These are phyloP conservation scores for Desmodesmus armatus DNA, from an alignment of 139 green algal species.

Conservation along the genomic window DNA sequence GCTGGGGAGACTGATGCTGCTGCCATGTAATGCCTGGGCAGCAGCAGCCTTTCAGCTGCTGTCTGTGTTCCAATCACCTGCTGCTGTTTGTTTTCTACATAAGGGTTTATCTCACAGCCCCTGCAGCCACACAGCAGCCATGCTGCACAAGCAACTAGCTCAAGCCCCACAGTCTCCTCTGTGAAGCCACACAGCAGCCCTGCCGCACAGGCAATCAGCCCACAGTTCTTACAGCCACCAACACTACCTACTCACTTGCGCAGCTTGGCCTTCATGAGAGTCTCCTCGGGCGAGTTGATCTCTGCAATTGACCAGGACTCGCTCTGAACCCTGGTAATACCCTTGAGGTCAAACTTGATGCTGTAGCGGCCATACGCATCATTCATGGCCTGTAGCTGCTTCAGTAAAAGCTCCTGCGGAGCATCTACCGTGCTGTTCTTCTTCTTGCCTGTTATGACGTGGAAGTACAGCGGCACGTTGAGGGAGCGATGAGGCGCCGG, in stretches of 20 bases:
- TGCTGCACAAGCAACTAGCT: no score
- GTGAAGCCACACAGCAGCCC: no score
- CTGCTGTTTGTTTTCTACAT: no score
- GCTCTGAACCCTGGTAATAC: conserved; percentile 18
- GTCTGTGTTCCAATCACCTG: no score
- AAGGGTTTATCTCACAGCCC: no score
- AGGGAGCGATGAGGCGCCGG: background rate
- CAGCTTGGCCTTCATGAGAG: conserved; percentile 25
- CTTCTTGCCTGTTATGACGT: conserved; percentile 6
- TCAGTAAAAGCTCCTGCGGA: background rate
- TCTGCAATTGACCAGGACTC: conserved; percentile 15
- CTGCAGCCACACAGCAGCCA: no score
- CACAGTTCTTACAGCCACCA: no score
- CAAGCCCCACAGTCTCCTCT: no score
- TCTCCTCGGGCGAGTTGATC: conserved; percentile 17
- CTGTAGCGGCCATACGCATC: background rate
- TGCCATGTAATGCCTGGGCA: no score
- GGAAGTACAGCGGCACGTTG: conserved; percentile 27
- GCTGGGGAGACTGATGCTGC: no score
- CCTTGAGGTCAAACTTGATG: conserved; percentile 20
- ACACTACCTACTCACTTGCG: background rate
- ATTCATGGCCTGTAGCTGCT: conserved; percentile 30
- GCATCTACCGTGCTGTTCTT: background rate
- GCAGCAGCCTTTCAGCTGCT: no score
- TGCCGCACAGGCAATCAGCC: no score